Base-by-base conservation (phyloP, 768 basidiomycete species). In the Psilocybe cyanescens region DNA sequence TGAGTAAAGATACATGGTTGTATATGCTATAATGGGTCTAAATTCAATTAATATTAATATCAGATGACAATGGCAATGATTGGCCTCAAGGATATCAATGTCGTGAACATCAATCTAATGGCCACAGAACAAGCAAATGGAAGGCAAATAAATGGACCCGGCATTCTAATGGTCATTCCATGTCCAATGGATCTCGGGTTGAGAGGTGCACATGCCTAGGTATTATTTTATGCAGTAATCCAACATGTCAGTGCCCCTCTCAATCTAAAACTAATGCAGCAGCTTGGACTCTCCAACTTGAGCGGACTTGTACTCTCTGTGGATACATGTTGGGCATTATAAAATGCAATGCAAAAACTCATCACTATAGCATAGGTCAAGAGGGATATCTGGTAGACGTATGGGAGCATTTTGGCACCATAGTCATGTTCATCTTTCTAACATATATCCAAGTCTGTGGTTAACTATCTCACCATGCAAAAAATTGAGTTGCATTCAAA, bases 341-440 rank as follows among this genome's bases (percentile, higher is more conserved):
- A 47, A 33, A 28, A 8, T 55, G 59, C 11, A 6, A 35, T 16
- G 46, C 33, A 24, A 29, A 35, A 8, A 48, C 33, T n/a, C 24
- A 55, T n/a, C 3, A 54, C 33, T 55, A 49, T 7, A 39, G 24
- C 16, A 35, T 55, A 4, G n/a, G 17, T 14, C 41, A 24, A 55
- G 31, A 33, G 7, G 59, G 30, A 2, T 16, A 4, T n/a, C 3
- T 17, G 1, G 29, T 35, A n/a, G 6, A 4, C 8, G 16, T 55
- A 24, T 66, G 67, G 67, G 57, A 60, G 12, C 67, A 68, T 24
- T 5, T 24, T n/a, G 67, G 67, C 1, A 11, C 12, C 67, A 68
- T 52, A 1, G 28, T 3, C 67, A 68, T 51, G 52, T 33, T 2
- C 56, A 31, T 3, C 65, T 60, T 41, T 63, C 68, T 19, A 19